Evolutionary conservation across 345 rosid genomes (phyloP).

Genomic region (Acer saccharum): DNA sequence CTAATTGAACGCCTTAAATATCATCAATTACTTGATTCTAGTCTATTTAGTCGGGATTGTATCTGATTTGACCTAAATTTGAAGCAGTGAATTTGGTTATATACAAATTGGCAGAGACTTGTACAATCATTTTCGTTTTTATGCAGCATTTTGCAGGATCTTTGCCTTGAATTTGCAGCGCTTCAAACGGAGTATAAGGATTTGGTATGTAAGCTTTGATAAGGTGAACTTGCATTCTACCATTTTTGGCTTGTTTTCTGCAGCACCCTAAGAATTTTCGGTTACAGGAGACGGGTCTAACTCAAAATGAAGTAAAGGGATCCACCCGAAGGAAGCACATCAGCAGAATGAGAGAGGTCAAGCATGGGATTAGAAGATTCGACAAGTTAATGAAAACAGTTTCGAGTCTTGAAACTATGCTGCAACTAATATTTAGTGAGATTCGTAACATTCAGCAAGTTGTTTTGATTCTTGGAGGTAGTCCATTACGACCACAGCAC

Average conservation of each 20-base stretch:
- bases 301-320: constrained; percentile 47
- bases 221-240: constrained; percentile 14
- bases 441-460: constrained; percentile 47
- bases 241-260: constrained; percentile 12
- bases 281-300: constrained; percentile 51
- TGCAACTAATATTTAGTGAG: constrained; percentile 51
- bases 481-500: constrained; percentile 72
- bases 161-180: constrained; percentile 57
- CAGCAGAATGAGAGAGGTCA: constrained; percentile 70
- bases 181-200: constrained; percentile 51
- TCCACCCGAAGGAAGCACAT: constrained; percentile 47
- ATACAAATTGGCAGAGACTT: not conserved
- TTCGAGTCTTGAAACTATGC: constrained; percentile 49
- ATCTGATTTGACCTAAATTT: not conserved
- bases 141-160: constrained; percentile 78
- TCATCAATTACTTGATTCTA: not conserved
- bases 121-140: not conserved
- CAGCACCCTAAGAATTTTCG: constrained; percentile 34
- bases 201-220: constrained; percentile 55
- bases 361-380: constrained; percentile 57
- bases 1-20: too few species aligned
- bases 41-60: not conserved
- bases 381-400: constrained; percentile 69
- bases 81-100: not conserved
- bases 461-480: constrained; percentile 68